These are phyloP conservation scores for Striga asiatica DNA, from an alignment of 257 asterid genomes.

Conservation along the genomic window DNA sequence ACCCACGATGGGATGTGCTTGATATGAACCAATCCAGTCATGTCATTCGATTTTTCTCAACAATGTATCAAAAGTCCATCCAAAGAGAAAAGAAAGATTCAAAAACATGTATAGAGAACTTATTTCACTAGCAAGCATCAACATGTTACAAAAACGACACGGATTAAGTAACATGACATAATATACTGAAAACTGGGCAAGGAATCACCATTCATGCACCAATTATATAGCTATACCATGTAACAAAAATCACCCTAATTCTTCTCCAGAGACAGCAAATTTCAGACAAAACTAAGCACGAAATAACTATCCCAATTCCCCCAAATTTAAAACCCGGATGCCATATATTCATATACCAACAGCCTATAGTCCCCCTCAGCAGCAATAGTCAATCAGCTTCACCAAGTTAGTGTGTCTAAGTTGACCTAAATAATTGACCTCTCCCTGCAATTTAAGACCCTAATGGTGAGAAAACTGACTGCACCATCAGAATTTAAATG, in stretches of 20 bases:
- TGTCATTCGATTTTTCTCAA: neutral
- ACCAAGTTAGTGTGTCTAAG: conserved; percentile 76
- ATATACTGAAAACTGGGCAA: neutral
- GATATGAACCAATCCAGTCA: neutral
- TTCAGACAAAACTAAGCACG: too few species aligned
- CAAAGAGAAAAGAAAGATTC: neutral
- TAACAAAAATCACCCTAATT: conserved; percentile 77
- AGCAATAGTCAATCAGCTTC: conserved; percentile 84
- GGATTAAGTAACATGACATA: neutral
- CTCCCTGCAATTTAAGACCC: conserved; percentile 53
- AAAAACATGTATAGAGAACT: conserved; percentile 3
- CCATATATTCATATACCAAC: conserved; percentile 91
- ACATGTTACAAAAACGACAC: neutral
- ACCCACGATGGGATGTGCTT: too few species aligned
- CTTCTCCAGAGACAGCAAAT: too few species aligned
- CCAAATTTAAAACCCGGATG: too few species aligned
- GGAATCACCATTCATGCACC: conserved; percentile 26
- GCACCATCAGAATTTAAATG: too few species aligned
- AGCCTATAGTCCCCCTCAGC: conserved; percentile 80
- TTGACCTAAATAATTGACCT: conserved; percentile 84
- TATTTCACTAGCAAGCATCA: neutral
- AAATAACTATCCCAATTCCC: too few species aligned
- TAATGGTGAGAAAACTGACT: conserved; percentile 14
- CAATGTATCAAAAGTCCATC: conserved; percentile 1
- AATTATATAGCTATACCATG: conserved; percentile 77